A percentile compares a stretch with the other conserved stretches of the same genome.
Evolutionary conservation across 768 basidiomycete genomes (phyloP).

Genomic region (Lactarius vividus): DNA sequence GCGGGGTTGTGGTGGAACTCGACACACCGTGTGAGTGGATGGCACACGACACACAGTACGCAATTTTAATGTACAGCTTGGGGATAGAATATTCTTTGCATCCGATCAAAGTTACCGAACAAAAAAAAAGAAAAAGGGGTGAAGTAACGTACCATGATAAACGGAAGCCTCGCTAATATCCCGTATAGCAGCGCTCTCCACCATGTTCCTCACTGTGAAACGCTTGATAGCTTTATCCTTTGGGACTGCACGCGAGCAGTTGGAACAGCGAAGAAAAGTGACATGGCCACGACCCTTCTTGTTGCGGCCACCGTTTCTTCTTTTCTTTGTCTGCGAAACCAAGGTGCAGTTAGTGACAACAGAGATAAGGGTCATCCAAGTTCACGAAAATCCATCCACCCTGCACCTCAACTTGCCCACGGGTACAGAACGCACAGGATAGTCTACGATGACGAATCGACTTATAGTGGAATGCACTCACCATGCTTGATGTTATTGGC

Average conservation of each 20-base stretch:
- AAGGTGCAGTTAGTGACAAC: conserved; percentile 27
- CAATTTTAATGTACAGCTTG: conserved; percentile 98
- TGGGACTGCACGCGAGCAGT: conserved; percentile 96
- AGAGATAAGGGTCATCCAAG: conserved; percentile 30
- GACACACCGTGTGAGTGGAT: conserved; percentile 95
- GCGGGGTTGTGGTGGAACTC: neutral
- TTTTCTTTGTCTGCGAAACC: conserved; percentile 84
- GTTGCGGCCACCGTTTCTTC: conserved; percentile 99
- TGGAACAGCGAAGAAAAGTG: conserved; percentile 93
- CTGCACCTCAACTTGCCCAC: conserved; percentile 13
- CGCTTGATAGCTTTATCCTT: conserved; percentile 99
- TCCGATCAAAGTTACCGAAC: neutral
- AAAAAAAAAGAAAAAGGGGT: neutral
- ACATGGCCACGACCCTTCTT: conserved; percentile 99
- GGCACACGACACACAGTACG: conserved; percentile 98
- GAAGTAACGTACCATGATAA: conserved; percentile 69
- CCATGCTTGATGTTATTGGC: conserved; percentile 37
- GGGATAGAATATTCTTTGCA: conserved; percentile 87
- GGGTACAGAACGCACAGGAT: conserved; percentile 13
- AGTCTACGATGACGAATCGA: neutral
- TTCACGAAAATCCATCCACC: conserved; percentile 35
- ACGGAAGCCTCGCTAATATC: conserved; percentile 97
- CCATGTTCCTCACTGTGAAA: conserved; percentile 99
- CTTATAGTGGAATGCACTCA: conserved; percentile 30
- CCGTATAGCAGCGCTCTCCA: conserved; percentile 95